Evolutionary conservation across 2,329 filamentous ascomycete species (phyloP), one percentile per base, ranked within the genome.

Genomic region (Aspergillus sp.): DNA sequence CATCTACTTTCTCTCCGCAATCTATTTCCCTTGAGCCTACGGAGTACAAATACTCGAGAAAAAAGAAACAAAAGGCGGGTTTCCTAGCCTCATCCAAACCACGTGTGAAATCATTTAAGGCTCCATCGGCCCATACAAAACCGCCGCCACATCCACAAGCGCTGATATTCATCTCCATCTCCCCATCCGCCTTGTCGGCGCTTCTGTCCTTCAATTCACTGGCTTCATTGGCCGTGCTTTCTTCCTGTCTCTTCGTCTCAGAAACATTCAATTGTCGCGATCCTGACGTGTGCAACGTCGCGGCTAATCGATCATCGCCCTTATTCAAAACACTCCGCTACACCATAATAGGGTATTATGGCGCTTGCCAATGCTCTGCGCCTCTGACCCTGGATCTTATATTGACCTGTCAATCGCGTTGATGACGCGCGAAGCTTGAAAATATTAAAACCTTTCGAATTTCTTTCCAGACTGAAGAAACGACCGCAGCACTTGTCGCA

Each of bases 101-200:
- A 53, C 48, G 45, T 49, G 35, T 50, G 45, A 34, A 44, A 37
- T 37, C 39, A 36, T 40, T 48, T 36, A 45, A 48, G 40, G 42
- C 33, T 32, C 31, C 36, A 33, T 48, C 41, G 42, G 49, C 43
- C 44, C 42, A n/a, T 35, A 32, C 44, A 40, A 45, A 7, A 13
- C 33, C 12, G 12, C 33, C 33, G 33, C 33, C 33, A 13, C 47
- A 46, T 43, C 50, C 49, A 39, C 46, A 57, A 49, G 52, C 55
- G 49, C 53, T 40, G 43, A 46, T 43, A 19, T 44, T 30, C 30
- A 44, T 40, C 37, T 32, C 40, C 30, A 13, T 30, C 39, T 29
- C 39, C 38, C 46, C 43, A 47, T 54, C 47, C 44, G 47, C 48
- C 42, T 38, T 48, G 50, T 48, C 45, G 51, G 55, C 53, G 55